Conservation (phyloP, 305 asterid species). For the Rubia peregrina region DNA sequence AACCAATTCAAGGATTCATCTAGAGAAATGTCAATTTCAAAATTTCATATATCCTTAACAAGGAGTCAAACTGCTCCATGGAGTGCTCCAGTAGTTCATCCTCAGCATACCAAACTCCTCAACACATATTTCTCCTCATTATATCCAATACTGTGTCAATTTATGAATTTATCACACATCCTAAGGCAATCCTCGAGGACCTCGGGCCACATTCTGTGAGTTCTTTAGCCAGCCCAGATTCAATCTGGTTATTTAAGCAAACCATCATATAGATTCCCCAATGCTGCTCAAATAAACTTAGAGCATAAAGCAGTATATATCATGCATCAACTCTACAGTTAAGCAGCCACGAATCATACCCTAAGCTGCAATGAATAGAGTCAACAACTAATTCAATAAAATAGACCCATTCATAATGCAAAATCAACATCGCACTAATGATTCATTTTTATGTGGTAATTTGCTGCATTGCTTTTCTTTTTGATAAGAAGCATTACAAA, state of each 20-base stretch:
- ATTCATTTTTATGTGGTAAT: background rate
- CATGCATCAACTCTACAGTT: conserved; percentile 28
- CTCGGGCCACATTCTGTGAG: conserved; percentile 30
- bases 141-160: conserved; percentile 95
- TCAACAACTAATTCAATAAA: conserved; percentile 1
- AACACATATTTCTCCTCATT: conserved; percentile 95
- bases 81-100: conserved; percentile 86
- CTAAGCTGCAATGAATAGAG: conserved; percentile 22
- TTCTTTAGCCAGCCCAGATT: conserved; percentile 35
- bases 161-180: conserved; percentile 87
- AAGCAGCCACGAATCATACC: conserved; percentile 19
- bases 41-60: too few relatives aligned
- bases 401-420: background rate
- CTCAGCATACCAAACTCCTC: conserved; percentile 79
- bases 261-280: conserved; percentile 38
- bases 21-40: too few relatives aligned
- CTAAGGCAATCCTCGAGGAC: conserved; percentile 71
- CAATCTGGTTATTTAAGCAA: conserved; percentile 38
- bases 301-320: conserved; percentile 19
- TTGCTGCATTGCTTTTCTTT: background rate
- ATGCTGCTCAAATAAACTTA: conserved; percentile 22
- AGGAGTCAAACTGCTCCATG: too few relatives aligned
- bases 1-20: too few relatives aligned
- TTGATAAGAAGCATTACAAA: too few relatives aligned
- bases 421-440: background rate